A percentile compares a stretch with the other conserved stretches of the same genome.
Evolutionary conservation across 225 moss, liverwort and hornwort species (phyloP).

Genomic region (Polytrichum commune): DNA sequence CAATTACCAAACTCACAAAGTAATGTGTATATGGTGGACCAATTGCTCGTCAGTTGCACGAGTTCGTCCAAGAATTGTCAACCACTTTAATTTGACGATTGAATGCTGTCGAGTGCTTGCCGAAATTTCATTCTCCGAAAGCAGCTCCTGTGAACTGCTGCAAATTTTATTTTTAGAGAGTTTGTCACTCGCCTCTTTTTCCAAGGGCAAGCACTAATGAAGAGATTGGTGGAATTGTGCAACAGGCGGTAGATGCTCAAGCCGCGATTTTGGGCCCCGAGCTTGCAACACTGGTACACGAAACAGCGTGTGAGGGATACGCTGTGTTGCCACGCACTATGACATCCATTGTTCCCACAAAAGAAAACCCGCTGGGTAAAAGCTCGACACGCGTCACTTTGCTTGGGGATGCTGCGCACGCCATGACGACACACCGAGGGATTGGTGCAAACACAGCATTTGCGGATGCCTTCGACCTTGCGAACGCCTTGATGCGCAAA

Average conservation of each 20-base stretch:
- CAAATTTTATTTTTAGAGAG: neutral
- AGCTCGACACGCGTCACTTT: conserved; percentile 40
- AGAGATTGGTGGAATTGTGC: too few relatives aligned
- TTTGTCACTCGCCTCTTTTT: neutral
- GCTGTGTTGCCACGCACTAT: conserved; percentile 21
- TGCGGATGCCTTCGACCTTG: conserved; percentile 9
- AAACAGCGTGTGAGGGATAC: conserved; percentile 17
- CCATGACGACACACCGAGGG: conserved; percentile 23
- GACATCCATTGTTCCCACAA: conserved; percentile 15
- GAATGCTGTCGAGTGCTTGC: neutral
- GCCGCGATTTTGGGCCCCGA: conserved; percentile 19
- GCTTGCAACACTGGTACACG: conserved; percentile 19
- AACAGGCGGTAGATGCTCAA: conserved; percentile 21
- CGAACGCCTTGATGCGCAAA: neutral
- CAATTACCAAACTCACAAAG: too few relatives aligned
- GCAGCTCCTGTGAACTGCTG: neutral
- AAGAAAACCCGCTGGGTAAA: conserved; percentile 26
- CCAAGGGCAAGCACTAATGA: neutral
- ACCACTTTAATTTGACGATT: too few relatives aligned
- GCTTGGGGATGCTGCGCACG: conserved; percentile 45
- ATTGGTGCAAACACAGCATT: conserved; percentile 17
- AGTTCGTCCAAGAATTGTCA: too few relatives aligned
- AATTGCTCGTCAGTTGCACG: too few relatives aligned
- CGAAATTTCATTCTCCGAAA: neutral
- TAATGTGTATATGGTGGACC: too few relatives aligned